A percentile compares a stretch with the other conserved stretches of the same genome.
Evolutionary conservation across 441 rosid species (phyloP).

Genomic region (Aquilaria agallochum): DNA sequence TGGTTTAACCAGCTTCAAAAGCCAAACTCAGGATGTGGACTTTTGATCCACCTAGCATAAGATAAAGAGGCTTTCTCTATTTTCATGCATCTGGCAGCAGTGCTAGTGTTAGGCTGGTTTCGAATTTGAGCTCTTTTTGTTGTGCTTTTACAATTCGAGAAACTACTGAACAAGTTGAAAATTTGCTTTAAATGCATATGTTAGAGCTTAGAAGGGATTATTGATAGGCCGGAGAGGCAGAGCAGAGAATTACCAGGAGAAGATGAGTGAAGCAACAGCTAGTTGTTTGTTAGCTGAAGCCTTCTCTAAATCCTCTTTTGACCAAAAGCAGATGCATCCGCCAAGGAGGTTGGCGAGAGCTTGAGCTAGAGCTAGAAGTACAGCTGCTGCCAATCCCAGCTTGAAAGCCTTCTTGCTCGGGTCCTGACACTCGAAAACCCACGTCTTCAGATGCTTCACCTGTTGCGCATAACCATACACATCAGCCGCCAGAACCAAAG

Average conservation of each 20-base stretch:
- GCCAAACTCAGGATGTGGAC: too few relatives aligned
- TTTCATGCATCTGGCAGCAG: too few relatives aligned
- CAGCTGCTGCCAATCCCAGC: conserved; percentile 70
- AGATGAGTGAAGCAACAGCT: conserved; percentile 71
- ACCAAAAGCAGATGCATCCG: conserved; percentile 77
- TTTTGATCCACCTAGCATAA: too few relatives aligned
- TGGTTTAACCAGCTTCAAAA: too few relatives aligned
- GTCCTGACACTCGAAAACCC: conserved; percentile 78
- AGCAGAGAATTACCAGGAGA: conserved; percentile 55
- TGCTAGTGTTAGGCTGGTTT: too few relatives aligned
- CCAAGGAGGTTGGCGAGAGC: conserved; percentile 56
- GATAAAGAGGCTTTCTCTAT: too few relatives aligned
- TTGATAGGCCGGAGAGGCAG: too few relatives aligned
- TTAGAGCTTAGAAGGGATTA: too few relatives aligned
- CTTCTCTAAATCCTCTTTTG: conserved; percentile 40
- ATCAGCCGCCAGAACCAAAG: background rate
- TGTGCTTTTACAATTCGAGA: too few relatives aligned
- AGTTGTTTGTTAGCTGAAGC: conserved; percentile 70
- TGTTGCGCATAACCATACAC: conserved; percentile 18
- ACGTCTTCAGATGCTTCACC: conserved; percentile 67
- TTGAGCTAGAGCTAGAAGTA: conserved; percentile 64
- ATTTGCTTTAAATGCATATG: too few relatives aligned
- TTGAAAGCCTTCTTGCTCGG: conserved; percentile 72
- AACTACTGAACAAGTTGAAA: too few relatives aligned
- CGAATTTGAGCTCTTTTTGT: too few relatives aligned